These are phyloP conservation scores for Penicillium egyptiacum DNA, from an alignment of 495 filamentous ascomycete genomes.

Conservation along the genomic window DNA sequence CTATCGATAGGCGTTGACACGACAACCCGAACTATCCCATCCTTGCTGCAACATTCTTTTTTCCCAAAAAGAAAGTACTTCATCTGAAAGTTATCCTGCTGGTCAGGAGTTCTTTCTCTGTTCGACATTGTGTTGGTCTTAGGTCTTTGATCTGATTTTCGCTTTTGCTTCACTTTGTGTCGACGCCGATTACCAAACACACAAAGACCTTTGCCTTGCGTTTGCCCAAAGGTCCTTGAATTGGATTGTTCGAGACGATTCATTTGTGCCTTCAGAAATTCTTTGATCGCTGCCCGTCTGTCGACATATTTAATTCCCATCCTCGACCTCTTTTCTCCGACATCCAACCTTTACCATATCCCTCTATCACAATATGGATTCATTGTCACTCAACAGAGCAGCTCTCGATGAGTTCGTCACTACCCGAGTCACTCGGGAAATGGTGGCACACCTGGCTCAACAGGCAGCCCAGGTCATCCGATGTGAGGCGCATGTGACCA, in stretches of 20 bases:
- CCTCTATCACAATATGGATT: slow-evolving; percentile 37
- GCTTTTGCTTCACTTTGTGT: slow-evolving; percentile 12
- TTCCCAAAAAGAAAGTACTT: slow-evolving; percentile 19
- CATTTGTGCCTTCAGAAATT: not conserved
- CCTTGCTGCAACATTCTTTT: slow-evolving; percentile 45
- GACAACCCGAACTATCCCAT: slow-evolving; percentile 49
- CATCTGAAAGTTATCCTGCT: slow-evolving; percentile 27
- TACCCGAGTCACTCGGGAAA: slow-evolving; percentile 72
- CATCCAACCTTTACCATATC: not conserved
- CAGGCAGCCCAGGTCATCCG: slow-evolving; percentile 87
- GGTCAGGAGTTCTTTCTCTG: slow-evolving; percentile 23
- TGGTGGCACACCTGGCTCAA: slow-evolving; percentile 81
- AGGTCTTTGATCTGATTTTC: slow-evolving; percentile 7
- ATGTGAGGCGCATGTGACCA: slow-evolving; percentile 65
- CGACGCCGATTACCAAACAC: not conserved
- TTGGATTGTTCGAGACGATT: slow-evolving; percentile 7
- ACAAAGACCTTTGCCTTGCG: not conserved
- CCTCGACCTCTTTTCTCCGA: slow-evolving; percentile 4
- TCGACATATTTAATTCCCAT: slow-evolving; percentile 1
- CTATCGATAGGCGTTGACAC: slow-evolving; percentile 48
- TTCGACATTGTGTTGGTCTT: not conserved
- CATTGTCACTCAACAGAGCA: slow-evolving; percentile 62
- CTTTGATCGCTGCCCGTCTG: not conserved
- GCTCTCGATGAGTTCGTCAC: slow-evolving; percentile 90
- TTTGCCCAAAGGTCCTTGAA: not conserved